phyloP scores from a whole-genome alignment of 352 stramenopile genomes.

The Phytophthora citrophthora region DNA sequence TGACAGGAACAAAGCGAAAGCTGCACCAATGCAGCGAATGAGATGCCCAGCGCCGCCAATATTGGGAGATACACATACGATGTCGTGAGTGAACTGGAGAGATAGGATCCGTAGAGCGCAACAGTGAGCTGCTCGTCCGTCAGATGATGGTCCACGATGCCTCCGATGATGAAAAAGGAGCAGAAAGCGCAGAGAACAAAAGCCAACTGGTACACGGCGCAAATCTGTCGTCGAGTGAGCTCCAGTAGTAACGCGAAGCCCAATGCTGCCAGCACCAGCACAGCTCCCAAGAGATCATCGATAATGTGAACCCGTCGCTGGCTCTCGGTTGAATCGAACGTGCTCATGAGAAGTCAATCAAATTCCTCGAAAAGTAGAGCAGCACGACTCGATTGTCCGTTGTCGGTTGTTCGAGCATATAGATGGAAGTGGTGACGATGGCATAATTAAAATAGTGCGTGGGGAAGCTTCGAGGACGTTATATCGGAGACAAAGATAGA shows the following conservation, averaged over 20 bases:
- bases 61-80: slow-evolving; percentile 75
- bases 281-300: slow-evolving; percentile 70
- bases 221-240: slow-evolving; percentile 73
- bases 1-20: slow-evolving; percentile 67
- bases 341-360: slow-evolving; percentile 15
- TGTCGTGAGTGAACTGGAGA: slow-evolving; percentile 51
- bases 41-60: slow-evolving; percentile 39
- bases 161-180: slow-evolving; percentile 70
- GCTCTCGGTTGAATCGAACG: slow-evolving; percentile 20
- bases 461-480: slow-evolving; percentile 20
- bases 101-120: slow-evolving; percentile 69
- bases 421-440: neutral
- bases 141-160: slow-evolving; percentile 75
- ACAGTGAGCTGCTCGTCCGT: slow-evolving; percentile 74
- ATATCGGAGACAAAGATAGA: slow-evolving; percentile 8
- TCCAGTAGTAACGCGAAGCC: slow-evolving; percentile 62
- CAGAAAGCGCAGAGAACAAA: slow-evolving; percentile 61
- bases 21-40: slow-evolving; percentile 47
- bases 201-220: slow-evolving; percentile 72
- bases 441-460: slow-evolving; percentile 20
- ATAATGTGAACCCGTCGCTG: slow-evolving; percentile 72
- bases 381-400: neutral
- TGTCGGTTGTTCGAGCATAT: slow-evolving; percentile 5
- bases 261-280: slow-evolving; percentile 62
- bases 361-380: neutral